These are phyloP conservation scores for Diaporthe sp. DNA, from an alignment of 2,329 filamentous ascomycete species.

Conservation along the genomic window DNA sequence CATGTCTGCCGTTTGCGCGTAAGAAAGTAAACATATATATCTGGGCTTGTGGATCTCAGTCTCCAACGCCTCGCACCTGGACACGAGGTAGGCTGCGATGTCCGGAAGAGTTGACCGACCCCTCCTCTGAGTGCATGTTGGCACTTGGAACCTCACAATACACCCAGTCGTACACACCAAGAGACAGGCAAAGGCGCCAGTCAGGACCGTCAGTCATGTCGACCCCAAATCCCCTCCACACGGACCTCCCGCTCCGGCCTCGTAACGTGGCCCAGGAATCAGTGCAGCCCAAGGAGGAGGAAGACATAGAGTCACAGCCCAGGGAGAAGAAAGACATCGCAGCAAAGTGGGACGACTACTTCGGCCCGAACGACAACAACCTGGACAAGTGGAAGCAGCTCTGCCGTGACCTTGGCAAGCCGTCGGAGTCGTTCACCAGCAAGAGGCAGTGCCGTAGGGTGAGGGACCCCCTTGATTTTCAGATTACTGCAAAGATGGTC, in stretches of 20 bases:
- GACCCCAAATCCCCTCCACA: not conserved
- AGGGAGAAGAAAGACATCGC: slow-evolving; percentile 4
- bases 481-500: not conserved
- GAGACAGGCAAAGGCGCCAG: not conserved
- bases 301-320: too few species aligned
- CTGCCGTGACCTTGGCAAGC: slow-evolving; percentile 58
- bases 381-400: slow-evolving; percentile 60
- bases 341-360: slow-evolving; percentile 48
- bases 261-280: slow-evolving; percentile 5
- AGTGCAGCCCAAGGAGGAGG: slow-evolving; percentile 13
- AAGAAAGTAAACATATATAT: not conserved
- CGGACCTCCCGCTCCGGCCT: not conserved
- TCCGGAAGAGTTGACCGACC: not conserved
- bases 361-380: slow-evolving; percentile 44
- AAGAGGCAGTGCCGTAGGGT: slow-evolving; percentile 62
- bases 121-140: not conserved
- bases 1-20: not conserved
- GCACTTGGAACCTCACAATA: not conserved
- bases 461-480: slow-evolving; percentile 32
- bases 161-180: not conserved
- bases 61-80: not conserved
- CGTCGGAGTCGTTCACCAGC: slow-evolving; percentile 51
- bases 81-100: too few species aligned
- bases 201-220: not conserved
- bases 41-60: too few species aligned